Evolutionary conservation across 2,329 filamentous ascomycete species (phyloP), one percentile per base, ranked within the genome.

Genomic region (Claviceps humidiphila): DNA sequence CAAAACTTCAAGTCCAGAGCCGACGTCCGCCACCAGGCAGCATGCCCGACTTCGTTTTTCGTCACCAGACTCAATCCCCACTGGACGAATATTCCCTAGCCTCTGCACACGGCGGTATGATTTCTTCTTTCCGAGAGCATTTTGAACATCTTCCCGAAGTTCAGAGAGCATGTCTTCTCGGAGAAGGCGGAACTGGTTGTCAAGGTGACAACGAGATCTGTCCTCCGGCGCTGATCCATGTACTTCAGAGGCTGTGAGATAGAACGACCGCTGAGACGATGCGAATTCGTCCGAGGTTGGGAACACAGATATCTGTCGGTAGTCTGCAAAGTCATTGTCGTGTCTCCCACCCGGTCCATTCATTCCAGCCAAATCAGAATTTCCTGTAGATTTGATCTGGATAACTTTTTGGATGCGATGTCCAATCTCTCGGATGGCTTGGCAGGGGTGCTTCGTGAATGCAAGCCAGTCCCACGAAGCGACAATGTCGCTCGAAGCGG

Each of bases 111-210:
- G 34, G 7, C 66, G 1, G 58, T 50, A 1, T 76, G 62, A 47
- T 13, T 44, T 44, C 20, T 16, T 24, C 13, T 26, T 17, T 26
- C 42, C 42, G 7, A 44, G 20, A 26, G 42, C 42, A 44, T 8
- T 26, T 24, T 44, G 42, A 44, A 44, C 42, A 14, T 85, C 82
- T 8, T 81, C 77, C 1, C 80, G 74, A 2, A 89, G 68, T 55
- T 85, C 82, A 0, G 72, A 77, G 0, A 89, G 65, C 73, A 88
- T 82, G 55, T 89, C 85, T 58, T 89, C 84, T 14, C 85, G 70
- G 0, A 87, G 68, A 0, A 89, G 72, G 0, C 85, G 81, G 56
- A 85, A 90, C 50, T 87, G 81, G 59, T 84, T 86, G 58, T 87
- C 85, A 0, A 86, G 63, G 60, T 88, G 81, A 0, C 68, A 13